Evolutionary conservation across 805 yeast species (phyloP).

Genomic region (Grigorovia transvaalensis): DNA sequence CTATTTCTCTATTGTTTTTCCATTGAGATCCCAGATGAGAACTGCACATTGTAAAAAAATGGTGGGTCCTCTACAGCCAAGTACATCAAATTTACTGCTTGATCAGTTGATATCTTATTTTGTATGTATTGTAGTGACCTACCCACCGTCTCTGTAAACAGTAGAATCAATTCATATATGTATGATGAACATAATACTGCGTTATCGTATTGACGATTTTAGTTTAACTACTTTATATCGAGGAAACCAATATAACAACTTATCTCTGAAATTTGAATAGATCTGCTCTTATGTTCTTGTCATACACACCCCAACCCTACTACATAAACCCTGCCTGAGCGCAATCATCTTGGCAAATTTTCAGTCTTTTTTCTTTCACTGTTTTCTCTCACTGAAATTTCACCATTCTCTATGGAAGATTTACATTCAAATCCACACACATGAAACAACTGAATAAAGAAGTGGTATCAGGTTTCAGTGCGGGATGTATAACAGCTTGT

Average conservation of each 20-base stretch:
- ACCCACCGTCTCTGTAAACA: too few species aligned
- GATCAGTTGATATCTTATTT: neutral
- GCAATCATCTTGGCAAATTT: too few species aligned
- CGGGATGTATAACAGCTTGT: conserved; percentile 73
- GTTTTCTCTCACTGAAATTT: neutral
- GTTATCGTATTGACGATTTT: conserved; percentile 27
- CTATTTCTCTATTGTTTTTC: too few species aligned
- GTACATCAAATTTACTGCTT: neutral
- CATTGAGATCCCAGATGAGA: too few species aligned
- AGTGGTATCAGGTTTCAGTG: conserved; percentile 58
- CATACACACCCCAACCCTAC: too few species aligned
- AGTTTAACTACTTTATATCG: conserved; percentile 8
- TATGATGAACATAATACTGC: conserved; percentile 24
- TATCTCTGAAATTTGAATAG: neutral
- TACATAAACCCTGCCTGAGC: too few species aligned
- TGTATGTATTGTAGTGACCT: neutral
- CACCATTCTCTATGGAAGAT: too few species aligned
- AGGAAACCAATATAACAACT: conserved; percentile 11
- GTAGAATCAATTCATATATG: neutral
- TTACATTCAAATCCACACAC: too few species aligned
- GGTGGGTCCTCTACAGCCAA: too few species aligned
- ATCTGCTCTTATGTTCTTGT: neutral
- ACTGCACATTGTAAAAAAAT: too few species aligned
- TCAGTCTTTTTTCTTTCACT: too few species aligned
- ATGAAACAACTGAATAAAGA: conserved; percentile 34